Conservation (phyloP, 2,329 filamentous ascomycete species). For the Colletotrichum tropicale region DNA sequence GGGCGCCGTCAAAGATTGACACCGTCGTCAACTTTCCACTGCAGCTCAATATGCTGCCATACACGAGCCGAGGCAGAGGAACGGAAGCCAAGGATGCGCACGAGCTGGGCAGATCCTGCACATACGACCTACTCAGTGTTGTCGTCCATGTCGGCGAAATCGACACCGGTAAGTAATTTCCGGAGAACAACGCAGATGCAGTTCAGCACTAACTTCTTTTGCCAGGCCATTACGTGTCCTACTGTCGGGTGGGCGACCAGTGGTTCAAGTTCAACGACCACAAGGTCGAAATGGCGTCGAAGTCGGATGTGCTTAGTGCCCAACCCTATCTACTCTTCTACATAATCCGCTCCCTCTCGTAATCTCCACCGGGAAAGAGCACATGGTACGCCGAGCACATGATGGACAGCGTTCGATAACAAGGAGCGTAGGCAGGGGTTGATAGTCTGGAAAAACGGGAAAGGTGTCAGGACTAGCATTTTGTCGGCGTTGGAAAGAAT, state of each 20-base stretch:
- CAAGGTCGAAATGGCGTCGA: conserved; percentile 82
- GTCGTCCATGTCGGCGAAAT: conserved; percentile 94
- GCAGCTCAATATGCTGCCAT: conserved; percentile 88
- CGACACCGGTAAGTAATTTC: conserved; percentile 82
- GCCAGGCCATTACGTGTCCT: conserved; percentile 80
- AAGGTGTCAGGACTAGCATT: conserved; percentile 2
- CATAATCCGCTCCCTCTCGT: conserved; percentile 66
- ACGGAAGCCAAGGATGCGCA: conserved; percentile 54
- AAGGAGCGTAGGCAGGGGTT: background rate
- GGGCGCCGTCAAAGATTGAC: conserved; percentile 84
- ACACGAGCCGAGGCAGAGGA: conserved; percentile 71
- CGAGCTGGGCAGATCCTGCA: conserved; percentile 68
- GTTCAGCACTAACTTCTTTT: background rate
- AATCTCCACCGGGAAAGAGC: conserved; percentile 9
- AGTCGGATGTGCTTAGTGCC: conserved; percentile 83
- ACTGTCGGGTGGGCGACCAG: conserved; percentile 82
- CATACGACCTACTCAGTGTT: conserved; percentile 87
- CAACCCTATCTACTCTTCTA: conserved; percentile 95
- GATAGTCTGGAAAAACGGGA: background rate
- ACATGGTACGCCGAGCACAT: background rate
- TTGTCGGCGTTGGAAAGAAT: conserved; percentile 18
- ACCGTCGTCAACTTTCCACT: conserved; percentile 86
- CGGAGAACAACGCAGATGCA: background rate
- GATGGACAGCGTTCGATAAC: background rate
- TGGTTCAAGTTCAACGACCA: conserved; percentile 98